Conservation (phyloP, 1,139 yeast species). For the Pichia norvegensis region DNA sequence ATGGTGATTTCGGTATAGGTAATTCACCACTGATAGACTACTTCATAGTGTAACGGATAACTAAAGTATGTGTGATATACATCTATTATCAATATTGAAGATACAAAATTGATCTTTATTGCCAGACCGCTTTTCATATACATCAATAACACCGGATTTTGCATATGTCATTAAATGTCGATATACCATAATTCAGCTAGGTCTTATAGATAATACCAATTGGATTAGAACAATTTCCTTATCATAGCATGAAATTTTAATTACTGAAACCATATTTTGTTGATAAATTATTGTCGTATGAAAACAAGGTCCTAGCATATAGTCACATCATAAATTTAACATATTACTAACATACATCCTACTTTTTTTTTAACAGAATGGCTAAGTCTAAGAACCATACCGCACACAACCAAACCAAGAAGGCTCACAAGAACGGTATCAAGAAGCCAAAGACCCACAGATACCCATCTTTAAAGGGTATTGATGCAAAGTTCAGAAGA, state of each 20-base stretch:
- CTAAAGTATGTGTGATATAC: neutral
- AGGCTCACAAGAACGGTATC: slow-evolving; percentile 99
- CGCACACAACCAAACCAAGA: slow-evolving; percentile 98
- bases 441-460: slow-evolving; percentile 98
- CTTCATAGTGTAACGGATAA: neutral
- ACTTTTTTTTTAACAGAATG: slow-evolving; percentile 39
- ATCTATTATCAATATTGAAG: neutral
- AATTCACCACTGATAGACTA: neutral
- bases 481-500: slow-evolving; percentile 98
- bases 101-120: too few species aligned
- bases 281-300: too few species aligned
- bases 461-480: slow-evolving; percentile 98
- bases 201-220: too few species aligned
- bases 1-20: neutral
- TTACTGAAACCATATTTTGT: too few species aligned
- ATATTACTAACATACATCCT: slow-evolving; percentile 8
- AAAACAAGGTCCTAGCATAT: neutral
- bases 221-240: too few species aligned
- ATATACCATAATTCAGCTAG: too few species aligned
- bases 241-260: too few species aligned
- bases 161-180: too few species aligned
- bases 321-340: neutral
- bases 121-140: neutral
- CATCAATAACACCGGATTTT: neutral
- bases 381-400: slow-evolving; percentile 99